phyloP scores from a whole-genome alignment of 345 rosid species.

The Toxicodendron radicans region DNA sequence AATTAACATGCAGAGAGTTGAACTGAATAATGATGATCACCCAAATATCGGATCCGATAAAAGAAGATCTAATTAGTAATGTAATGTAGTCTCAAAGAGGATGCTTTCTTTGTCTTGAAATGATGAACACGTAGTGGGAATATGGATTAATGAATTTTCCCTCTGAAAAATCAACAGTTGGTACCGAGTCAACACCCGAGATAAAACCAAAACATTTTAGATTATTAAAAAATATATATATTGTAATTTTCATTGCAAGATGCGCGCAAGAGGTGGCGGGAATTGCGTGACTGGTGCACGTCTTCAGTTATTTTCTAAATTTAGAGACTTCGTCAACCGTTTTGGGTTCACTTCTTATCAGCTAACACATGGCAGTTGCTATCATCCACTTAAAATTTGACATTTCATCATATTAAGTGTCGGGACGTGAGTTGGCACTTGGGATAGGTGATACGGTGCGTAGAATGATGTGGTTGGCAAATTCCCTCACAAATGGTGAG shows the following conservation, averaged over 20 bases:
- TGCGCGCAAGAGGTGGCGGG: conserved; percentile 20
- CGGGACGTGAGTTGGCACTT: background rate
- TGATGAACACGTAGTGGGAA: conserved; percentile 24
- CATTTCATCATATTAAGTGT: background rate
- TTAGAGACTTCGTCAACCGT: conserved; percentile 14
- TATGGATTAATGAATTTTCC: background rate
- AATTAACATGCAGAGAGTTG: conserved; percentile 13
- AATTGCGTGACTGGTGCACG: conserved; percentile 38
- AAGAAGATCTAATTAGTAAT: background rate
- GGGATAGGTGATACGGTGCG: background rate
- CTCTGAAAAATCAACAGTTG: background rate
- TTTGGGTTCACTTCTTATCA: background rate
- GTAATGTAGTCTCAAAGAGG: no score
- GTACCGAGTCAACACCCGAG: conserved; percentile 15
- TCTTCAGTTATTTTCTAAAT: conserved; percentile 16
- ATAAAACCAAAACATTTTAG: background rate
- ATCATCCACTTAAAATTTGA: background rate
- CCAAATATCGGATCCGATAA: conserved; percentile 27
- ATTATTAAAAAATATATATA: background rate
- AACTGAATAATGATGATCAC: background rate
- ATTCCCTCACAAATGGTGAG: background rate
- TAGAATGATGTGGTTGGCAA: background rate
- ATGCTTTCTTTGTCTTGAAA: background rate
- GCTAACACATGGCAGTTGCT: background rate
- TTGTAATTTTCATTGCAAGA: background rate